These are phyloP conservation scores for Thraustochytrium sp. DNA, from an alignment of 352 stramenopile genomes.

Conservation along the genomic window DNA sequence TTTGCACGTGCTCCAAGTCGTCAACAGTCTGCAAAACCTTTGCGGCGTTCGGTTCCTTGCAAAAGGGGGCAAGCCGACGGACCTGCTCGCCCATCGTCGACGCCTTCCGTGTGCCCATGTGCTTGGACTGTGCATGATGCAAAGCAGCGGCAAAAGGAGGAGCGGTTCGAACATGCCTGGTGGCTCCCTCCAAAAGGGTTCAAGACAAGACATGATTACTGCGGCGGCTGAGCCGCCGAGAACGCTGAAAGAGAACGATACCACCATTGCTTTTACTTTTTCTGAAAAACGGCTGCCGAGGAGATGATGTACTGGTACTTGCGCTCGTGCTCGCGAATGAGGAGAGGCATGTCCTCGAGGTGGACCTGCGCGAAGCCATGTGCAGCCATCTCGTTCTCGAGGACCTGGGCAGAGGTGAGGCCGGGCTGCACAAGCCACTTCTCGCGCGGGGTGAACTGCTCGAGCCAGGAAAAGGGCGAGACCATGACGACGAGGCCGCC, in stretches of 20 bases:
- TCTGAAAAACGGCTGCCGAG: constrained; percentile 57
- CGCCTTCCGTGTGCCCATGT: too few relatives aligned
- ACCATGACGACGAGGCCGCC: constrained; percentile 86
- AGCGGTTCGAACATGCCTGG: too few relatives aligned
- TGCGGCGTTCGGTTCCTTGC: too few relatives aligned
- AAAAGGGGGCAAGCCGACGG: too few relatives aligned
- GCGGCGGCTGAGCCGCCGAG: too few relatives aligned
- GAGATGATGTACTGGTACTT: constrained; percentile 86
- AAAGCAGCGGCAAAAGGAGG: too few relatives aligned
- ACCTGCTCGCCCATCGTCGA: too few relatives aligned
- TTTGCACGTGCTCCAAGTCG: too few relatives aligned
- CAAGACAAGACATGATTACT: too few relatives aligned
- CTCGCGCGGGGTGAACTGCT: constrained; percentile 86
- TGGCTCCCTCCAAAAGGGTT: too few relatives aligned
- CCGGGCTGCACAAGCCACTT: constrained; percentile 69
- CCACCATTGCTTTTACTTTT: not conserved
- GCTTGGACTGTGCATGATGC: too few relatives aligned
- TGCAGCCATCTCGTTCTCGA: constrained; percentile 57
- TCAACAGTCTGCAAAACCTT: too few relatives aligned
- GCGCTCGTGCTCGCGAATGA: constrained; percentile 81
- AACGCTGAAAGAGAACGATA: not conserved
- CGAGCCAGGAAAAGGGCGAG: constrained; percentile 92
- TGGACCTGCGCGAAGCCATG: constrained; percentile 70
- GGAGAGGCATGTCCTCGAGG: constrained; percentile 73
- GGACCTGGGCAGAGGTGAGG: constrained; percentile 64